Evolutionary conservation across 345 rosid genomes (phyloP).

Genomic region (Eucalyptus tenuipes): DNA sequence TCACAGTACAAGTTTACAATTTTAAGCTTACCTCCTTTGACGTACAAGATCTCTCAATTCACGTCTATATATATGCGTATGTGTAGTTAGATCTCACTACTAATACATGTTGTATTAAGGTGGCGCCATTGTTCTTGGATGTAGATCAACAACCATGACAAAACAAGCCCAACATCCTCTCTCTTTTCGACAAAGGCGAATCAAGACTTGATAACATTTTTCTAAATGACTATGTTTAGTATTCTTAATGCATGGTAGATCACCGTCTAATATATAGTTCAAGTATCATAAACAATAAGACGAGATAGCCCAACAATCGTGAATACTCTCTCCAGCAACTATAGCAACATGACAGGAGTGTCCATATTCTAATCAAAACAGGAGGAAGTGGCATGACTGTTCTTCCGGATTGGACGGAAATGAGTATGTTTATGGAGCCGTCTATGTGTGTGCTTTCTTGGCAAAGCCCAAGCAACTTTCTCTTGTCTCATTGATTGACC

Average conservation of each 20-base stretch:
- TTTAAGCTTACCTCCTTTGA: neutral
- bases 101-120: neutral
- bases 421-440: slow-evolving; percentile 10
- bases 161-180: neutral
- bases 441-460: slow-evolving; percentile 17
- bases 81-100: neutral
- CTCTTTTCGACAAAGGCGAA: neutral
- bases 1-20: neutral
- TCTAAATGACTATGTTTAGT: neutral
- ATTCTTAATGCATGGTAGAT: neutral
- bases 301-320: neutral
- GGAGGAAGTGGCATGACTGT: neutral
- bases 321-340: neutral
- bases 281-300: neutral
- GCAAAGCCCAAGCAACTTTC: slow-evolving; percentile 18
- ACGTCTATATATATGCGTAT: neutral
- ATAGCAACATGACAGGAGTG: neutral
- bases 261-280: neutral
- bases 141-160: neutral
- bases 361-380: neutral
- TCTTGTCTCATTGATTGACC: slow-evolving; percentile 37
- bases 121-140: neutral
- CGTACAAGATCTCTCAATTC: neutral
- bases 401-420: neutral
- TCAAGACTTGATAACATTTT: neutral